Evolutionary conservation across 139 green algal genomes (phyloP).

Genomic region (Trebouxia sp.): DNA sequence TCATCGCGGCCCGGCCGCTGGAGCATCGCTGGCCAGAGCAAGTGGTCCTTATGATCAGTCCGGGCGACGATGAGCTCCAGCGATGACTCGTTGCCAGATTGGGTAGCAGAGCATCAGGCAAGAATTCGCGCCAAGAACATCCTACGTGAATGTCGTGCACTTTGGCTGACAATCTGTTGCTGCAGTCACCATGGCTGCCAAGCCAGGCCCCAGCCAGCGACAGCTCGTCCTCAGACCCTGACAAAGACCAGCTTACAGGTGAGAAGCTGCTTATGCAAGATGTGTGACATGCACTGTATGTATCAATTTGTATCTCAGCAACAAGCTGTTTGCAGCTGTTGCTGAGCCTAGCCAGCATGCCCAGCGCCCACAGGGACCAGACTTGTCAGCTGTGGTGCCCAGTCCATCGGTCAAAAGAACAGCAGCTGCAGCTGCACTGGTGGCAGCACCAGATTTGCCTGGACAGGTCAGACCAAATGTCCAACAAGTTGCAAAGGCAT

Average conservation of each 20-base stretch:
- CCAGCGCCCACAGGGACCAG: neutral
- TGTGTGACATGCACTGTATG: too few species aligned
- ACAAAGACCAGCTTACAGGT: neutral
- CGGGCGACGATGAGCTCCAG: too few species aligned
- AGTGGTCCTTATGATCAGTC: too few species aligned
- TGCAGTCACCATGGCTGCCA: neutral
- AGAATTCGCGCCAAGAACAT: neutral
- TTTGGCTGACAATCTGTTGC: neutral
- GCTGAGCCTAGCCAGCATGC: constrained; percentile 3
- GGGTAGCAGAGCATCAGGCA: constrained; percentile 3
- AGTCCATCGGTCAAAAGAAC: neutral
- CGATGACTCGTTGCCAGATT: neutral
- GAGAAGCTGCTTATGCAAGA: neutral
- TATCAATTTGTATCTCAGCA: too few species aligned
- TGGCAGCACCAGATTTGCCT: neutral
- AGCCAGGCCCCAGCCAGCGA: neutral
- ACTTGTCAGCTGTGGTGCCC: neutral
- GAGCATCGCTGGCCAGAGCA: too few species aligned
- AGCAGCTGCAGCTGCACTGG: neutral
- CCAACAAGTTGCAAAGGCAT: neutral
- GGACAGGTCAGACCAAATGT: neutral
- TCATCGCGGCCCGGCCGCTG: too few species aligned
- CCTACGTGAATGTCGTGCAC: too few species aligned
- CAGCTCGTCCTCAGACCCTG: neutral
- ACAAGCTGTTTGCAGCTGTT: too few species aligned